Evolutionary conservation across 2,329 filamentous ascomycete species (phyloP), one percentile per base, ranked within the genome.

Genomic region (Ophiosphaerella korrae): DNA sequence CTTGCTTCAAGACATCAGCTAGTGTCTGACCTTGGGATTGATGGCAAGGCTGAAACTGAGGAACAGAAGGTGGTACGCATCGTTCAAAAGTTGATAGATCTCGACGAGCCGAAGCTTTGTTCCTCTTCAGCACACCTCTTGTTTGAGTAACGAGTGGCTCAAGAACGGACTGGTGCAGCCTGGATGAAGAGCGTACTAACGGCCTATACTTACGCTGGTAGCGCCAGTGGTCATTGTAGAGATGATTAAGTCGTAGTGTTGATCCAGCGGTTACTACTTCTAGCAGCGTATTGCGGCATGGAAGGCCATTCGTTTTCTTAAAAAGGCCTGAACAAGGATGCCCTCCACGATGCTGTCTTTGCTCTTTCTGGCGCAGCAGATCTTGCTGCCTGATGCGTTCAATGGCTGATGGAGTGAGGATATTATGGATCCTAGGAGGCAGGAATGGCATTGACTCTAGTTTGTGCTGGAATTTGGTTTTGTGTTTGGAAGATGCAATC

Each of bases 351-450:
- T 24, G 46, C 39, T 48, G 45, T 42, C 38, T 31, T 29, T 48
- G 45, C 45, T 55, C 53, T 42, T 56, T 52, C 50, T 52, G 49
- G 50, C 45, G 42, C 2, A 56, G 42, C 5, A 56, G 32, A 26
- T 56, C 45, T 32, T 52, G 40, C 52, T 56, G 49, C 33, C 45
- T 52, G 18, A 56, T 52, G 14, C 49, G 49, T 45, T 53, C 46
- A 21, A 53, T 56, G 0, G 53, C 49, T 35, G 46, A 45, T 9
- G 46, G 53, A 3, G 53, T 56, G 1, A 56, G 42, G 18, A 55
- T 24, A 36, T 55, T 16, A 24, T 55, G 42, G 39, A 52, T 55
- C 0, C 53, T 34, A 38, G 39, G 33, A 46, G 53, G 49, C 7
- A 55, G 45, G 24, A 55, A 55, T 0, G 38, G 53, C 39, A 55